A percentile compares a stretch with the other conserved stretches of the same genome.
These are phyloP conservation scores for Ophiosphaerella narmari DNA, from an alignment of 2,329 filamentous ascomycete species.

Conservation along the genomic window DNA sequence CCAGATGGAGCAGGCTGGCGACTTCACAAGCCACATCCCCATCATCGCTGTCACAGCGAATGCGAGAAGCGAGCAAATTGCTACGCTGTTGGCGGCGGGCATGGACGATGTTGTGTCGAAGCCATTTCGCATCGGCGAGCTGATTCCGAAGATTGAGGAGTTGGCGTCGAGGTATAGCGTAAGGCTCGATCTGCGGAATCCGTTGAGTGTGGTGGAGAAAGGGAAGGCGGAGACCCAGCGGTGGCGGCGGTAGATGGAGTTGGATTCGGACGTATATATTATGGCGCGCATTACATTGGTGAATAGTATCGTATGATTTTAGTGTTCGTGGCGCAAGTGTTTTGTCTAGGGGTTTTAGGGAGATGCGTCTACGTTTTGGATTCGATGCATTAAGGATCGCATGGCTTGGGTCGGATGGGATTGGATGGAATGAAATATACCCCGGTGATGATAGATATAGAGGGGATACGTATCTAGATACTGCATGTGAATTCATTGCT, in stretches of 20 bases:
- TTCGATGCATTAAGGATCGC: too few relatives aligned
- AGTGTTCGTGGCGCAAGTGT: too few relatives aligned
- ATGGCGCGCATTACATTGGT: neutral
- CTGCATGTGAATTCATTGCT: too few relatives aligned
- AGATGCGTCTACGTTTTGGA: too few relatives aligned
- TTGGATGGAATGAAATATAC: too few relatives aligned
- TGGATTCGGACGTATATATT: neutral
- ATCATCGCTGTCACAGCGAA: constrained; percentile 51
- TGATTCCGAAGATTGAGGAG: constrained; percentile 58
- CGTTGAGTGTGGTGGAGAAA: neutral
- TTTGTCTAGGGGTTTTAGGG: too few relatives aligned
- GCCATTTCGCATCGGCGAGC: constrained; percentile 56
- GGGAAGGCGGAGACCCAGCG: too few relatives aligned
- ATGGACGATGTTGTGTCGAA: constrained; percentile 58
- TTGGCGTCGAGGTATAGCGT: constrained; percentile 36
- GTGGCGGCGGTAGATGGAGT: neutral
- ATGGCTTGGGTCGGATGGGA: too few relatives aligned
- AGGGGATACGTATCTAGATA: too few relatives aligned
- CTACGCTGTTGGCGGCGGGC: constrained; percentile 43
- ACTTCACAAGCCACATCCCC: constrained; percentile 42
- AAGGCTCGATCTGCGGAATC: neutral
- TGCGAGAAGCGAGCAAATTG: constrained; percentile 47
- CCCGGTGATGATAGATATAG: too few relatives aligned
- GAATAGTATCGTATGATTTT: too few relatives aligned
- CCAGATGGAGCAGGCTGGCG: constrained; percentile 41